Conservation (phyloP, 495 filamentous ascomycete genomes). For the Aspergillus mulundensis region DNA sequence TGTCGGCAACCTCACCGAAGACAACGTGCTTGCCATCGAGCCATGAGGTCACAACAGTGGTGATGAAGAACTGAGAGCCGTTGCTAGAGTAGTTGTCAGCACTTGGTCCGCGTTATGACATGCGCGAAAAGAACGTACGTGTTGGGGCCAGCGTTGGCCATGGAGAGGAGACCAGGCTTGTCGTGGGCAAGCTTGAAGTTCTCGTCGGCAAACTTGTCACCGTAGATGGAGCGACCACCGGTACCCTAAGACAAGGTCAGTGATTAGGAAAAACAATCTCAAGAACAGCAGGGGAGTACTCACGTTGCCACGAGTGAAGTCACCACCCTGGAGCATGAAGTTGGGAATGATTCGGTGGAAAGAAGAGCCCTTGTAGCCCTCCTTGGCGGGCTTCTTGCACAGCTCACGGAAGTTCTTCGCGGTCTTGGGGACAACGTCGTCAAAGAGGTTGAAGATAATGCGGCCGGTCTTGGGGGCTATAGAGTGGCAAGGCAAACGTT, state of each 20-base stretch:
- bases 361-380: constrained; percentile 80
- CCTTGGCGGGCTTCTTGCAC: constrained; percentile 87
- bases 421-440: constrained; percentile 86
- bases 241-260: constrained; percentile 56
- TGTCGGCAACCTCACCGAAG: constrained; percentile 84
- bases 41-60: constrained; percentile 86
- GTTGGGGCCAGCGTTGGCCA: constrained; percentile 93
- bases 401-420: constrained; percentile 94
- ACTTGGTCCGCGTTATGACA: background rate
- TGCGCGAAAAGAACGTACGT: constrained; percentile 51
- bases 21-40: constrained; percentile 97
- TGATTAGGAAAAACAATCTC: constrained; percentile 8
- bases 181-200: constrained; percentile 85
- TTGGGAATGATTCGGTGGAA: constrained; percentile 98
- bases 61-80: constrained; percentile 98
- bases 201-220: constrained; percentile 92
- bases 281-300: constrained; percentile 25
- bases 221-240: constrained; percentile 95
- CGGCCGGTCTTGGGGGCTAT: constrained; percentile 66
- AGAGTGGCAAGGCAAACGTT: constrained; percentile 5
- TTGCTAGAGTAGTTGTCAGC: constrained; percentile 57
- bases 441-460: constrained; percentile 88
- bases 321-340: constrained; percentile 99
- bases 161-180: constrained; percentile 84
- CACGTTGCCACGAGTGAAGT: constrained; percentile 93